A percentile compares a stretch with the other conserved stretches of the same genome.
phyloP scores from a whole-genome alignment of 1,139 yeast species.

The Pichia norvegensis region DNA sequence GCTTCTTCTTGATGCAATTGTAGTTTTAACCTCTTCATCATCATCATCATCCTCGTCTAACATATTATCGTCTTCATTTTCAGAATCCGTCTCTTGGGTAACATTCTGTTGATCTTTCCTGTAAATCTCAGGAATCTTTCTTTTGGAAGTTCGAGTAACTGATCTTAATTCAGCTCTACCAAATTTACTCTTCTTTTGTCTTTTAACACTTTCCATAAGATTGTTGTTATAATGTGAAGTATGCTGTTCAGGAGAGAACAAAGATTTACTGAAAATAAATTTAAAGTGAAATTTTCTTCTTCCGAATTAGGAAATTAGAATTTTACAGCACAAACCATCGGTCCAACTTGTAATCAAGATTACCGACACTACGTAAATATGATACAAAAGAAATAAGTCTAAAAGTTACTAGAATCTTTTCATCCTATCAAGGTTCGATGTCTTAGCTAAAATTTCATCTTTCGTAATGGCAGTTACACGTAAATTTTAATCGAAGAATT shows the following conservation, averaged over 20 bases:
- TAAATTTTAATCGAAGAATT: too few species aligned
- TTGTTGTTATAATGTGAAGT: neutral
- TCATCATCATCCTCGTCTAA: constrained; percentile 19
- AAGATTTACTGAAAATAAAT: neutral
- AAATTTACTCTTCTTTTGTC: constrained; percentile 30
- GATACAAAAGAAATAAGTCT: too few species aligned
- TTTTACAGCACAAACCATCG: too few species aligned
- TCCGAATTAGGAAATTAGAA: too few species aligned
- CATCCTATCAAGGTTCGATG: too few species aligned
- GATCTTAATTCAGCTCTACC: constrained; percentile 56
- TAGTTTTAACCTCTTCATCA: neutral
- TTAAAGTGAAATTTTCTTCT: too few species aligned
- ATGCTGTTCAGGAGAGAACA: neutral
- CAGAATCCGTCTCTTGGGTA: constrained; percentile 17
- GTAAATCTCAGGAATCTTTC: constrained; percentile 19
- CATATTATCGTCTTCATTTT: constrained; percentile 11
- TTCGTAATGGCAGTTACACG: too few species aligned
- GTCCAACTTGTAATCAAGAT: too few species aligned
- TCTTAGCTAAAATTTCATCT: too few species aligned
- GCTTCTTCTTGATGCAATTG: constrained; percentile 17
- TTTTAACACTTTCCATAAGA: constrained; percentile 4
- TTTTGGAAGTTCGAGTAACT: constrained; percentile 42
- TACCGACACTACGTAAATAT: too few species aligned
- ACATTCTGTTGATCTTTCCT: constrained; percentile 14
- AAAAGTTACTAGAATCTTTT: too few species aligned